Evolutionary conservation across 345 rosid genomes (phyloP).

Genomic region (Microthlaspi erraticum): DNA sequence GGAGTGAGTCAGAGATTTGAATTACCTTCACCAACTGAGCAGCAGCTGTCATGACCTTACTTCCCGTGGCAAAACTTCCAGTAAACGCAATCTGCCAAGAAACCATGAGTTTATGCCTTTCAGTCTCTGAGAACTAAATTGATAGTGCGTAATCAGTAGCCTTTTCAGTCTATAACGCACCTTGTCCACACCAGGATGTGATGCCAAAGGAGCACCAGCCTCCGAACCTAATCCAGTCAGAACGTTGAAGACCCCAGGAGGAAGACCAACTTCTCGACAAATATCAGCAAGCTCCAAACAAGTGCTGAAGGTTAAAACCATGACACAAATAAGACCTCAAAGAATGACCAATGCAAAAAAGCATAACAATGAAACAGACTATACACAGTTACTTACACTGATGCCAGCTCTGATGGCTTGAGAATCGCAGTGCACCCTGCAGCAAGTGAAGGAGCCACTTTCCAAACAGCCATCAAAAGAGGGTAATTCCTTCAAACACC

Average conservation of each 20-base stretch:
- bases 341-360: constrained; percentile 26
- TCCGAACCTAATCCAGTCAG: constrained; percentile 89
- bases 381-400: constrained; percentile 57
- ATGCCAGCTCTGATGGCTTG: constrained; percentile 89
- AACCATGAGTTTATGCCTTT: constrained; percentile 9
- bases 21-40: constrained; percentile 87
- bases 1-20: not conserved
- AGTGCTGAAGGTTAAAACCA: constrained; percentile 58
- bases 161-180: constrained; percentile 8
- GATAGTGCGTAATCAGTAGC: constrained; percentile 1
- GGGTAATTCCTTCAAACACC: constrained; percentile 89
- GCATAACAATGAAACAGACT: not conserved
- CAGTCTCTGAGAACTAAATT: constrained; percentile 21
- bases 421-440: constrained; percentile 92
- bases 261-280: constrained; percentile 87
- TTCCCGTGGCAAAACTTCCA: constrained; percentile 91
- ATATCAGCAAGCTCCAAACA: constrained; percentile 97
- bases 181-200: constrained; percentile 88
- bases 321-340: constrained; percentile 12
- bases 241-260: constrained; percentile 91
- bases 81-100: constrained; percentile 81
- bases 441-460: constrained; percentile 97
- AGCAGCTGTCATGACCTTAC: constrained; percentile 82
- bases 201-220: constrained; percentile 93
- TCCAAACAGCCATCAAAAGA: constrained; percentile 90